Evolutionary conservation across 2,329 filamentous ascomycete species (phyloP).

Genomic region (Colletotrichum endophyticum): DNA sequence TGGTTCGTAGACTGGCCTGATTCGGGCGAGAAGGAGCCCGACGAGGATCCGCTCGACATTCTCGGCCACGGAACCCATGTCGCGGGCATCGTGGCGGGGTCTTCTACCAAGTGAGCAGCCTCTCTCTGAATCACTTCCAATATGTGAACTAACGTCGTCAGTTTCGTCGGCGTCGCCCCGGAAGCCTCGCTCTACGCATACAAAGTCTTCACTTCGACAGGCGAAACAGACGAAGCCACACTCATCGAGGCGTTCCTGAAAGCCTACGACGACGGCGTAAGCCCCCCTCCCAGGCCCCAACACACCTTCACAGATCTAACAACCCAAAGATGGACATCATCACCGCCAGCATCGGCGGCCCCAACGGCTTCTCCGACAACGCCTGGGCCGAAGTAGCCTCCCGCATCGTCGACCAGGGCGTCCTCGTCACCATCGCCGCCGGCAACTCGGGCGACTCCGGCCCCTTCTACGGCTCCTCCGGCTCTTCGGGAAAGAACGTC

Average conservation of each 20-base stretch:
- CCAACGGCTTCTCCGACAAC: constrained; percentile 39
- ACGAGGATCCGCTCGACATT: background rate
- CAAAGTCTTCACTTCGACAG: constrained; percentile 26
- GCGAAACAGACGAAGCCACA: constrained; percentile 36
- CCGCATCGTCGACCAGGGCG: constrained; percentile 46
- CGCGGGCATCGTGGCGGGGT: constrained; percentile 33
- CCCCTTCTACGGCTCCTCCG: constrained; percentile 48
- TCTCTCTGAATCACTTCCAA: background rate
- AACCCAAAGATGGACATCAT: constrained; percentile 39
- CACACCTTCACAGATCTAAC: background rate
- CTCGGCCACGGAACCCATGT: constrained; percentile 39
- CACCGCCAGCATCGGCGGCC: constrained; percentile 42
- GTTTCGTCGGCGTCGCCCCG: constrained; percentile 32
- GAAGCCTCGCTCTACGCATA: constrained; percentile 29
- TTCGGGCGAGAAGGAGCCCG: constrained; percentile 21
- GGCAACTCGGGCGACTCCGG: constrained; percentile 57
- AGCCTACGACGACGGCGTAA: constrained; percentile 36
- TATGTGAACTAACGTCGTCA: background rate
- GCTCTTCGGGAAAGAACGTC: constrained; percentile 45
- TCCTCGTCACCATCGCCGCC: constrained; percentile 54
- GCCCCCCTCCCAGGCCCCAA: accelerated
- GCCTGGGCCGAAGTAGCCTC: constrained; percentile 42
- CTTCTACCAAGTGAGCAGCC: background rate
- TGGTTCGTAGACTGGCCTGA: constrained; percentile 26
- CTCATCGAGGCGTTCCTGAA: constrained; percentile 39